Base-by-base conservation (phyloP, 2,329 filamentous ascomycete genomes). In the Cytospora piceae region DNA sequence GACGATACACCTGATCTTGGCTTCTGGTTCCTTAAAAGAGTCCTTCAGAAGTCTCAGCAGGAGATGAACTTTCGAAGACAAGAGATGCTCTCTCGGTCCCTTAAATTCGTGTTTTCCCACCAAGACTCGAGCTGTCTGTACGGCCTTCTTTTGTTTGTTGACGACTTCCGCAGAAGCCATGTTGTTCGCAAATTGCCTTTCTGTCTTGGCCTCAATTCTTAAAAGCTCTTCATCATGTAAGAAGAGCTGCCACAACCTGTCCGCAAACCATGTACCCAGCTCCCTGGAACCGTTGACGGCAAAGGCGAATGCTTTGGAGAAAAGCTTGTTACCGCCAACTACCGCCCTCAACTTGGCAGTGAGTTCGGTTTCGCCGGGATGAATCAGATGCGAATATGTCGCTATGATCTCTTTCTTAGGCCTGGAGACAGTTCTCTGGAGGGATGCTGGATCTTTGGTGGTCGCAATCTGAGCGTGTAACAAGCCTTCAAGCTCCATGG, bases 391-490 rank as follows among this genome's bases (percentile, higher is more conserved):
- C 4, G 75, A 76, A 59, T 87, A 86, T 70, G 88, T 88, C 3
- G 75, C 74, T 68, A 87, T 79, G 2, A 86, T 76, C 65, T 89
- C 82, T 65, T 91, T 86, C 11, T 80, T 80, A 1, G 89, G 88
- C 54, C 81, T 83, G 64, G 80, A 85, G 56, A 90, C 82, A 31
- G 83, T 81, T 64, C 86, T 85, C 20, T 84, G 82, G 34, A 90
- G 76, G 27, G 90, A 77, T 24, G 80, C 80, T 4, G 86, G 78
- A 60, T 85, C 78, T 0, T 79, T 77, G 4, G 81, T 87, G 0
- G 95, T 98, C 7, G 90, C 90, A 72, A 99, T 97, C 71, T 89
- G 88, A 74, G 90, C 91, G 73, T 95, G 86, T 1, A 99, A 81
- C 46, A 96, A 81, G 1, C 78, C 82, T 74, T 98, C 94, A 0